phyloP scores from a whole-genome alignment of 2,329 filamentous ascomycete genomes.

The Aphanoascus verrucosus region DNA sequence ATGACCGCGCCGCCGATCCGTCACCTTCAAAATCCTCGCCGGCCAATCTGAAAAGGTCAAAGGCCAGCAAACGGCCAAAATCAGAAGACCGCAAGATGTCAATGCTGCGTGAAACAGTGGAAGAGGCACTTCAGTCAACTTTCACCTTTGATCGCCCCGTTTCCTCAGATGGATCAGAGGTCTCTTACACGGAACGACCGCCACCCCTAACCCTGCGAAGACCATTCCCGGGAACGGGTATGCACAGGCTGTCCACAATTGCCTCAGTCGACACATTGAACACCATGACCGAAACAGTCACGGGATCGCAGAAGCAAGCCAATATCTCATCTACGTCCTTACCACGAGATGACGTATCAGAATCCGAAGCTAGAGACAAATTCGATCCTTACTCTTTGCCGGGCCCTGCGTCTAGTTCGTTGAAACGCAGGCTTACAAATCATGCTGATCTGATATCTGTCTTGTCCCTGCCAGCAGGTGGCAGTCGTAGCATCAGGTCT shows the following conservation, averaged over 20 bases:
- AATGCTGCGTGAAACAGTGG: conserved; percentile 21
- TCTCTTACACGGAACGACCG: conserved; percentile 29
- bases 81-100: conserved; percentile 17
- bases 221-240: conserved; percentile 44
- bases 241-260: conserved; percentile 47
- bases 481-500: conserved; percentile 61
- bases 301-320: background rate
- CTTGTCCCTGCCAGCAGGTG: conserved; percentile 52
- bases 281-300: conserved; percentile 4
- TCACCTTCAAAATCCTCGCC: background rate
- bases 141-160: conserved; percentile 23
- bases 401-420: conserved; percentile 40
- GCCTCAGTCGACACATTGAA: conserved; percentile 46
- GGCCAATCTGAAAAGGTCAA: conserved; percentile 18
- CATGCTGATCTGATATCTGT: conserved; percentile 93
- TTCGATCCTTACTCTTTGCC: conserved; percentile 35
- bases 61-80: conserved; percentile 16
- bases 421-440: conserved; percentile 71
- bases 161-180: conserved; percentile 30
- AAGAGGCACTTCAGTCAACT: conserved; percentile 18
- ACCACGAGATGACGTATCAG: conserved; percentile 15
- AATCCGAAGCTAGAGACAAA: conserved; percentile 38
- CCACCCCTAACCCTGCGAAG: conserved; percentile 35
- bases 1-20: background rate
- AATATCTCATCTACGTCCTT: background rate